A percentile compares a stretch with the other conserved stretches of the same genome.
These are phyloP conservation scores for Hemileccinum rubropunctum DNA, from an alignment of 768 basidiomycete species.

Conservation along the genomic window DNA sequence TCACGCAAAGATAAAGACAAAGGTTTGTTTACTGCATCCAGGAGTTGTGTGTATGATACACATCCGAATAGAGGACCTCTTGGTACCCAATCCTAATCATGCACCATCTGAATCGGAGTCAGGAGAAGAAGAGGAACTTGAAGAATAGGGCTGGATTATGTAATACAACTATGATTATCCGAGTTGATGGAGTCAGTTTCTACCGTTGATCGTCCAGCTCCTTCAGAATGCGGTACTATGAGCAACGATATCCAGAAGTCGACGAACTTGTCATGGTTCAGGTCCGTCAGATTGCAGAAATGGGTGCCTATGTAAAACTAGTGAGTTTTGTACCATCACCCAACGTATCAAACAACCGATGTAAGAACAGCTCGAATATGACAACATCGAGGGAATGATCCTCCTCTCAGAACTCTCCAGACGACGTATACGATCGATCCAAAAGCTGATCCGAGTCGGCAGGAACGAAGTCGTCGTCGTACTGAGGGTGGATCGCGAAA, in stretches of 20 bases:
- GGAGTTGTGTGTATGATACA: not conserved
- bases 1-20: slow-evolving; percentile 44
- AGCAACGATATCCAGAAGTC: slow-evolving; percentile 91
- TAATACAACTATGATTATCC: slow-evolving; percentile 6
- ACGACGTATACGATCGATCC: slow-evolving; percentile 93
- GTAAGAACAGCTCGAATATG: slow-evolving; percentile 82
- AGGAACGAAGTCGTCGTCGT: slow-evolving; percentile 99
- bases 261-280: slow-evolving; percentile 99
- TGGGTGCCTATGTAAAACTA: slow-evolving; percentile 99
- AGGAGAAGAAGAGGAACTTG: slow-evolving; percentile 16
- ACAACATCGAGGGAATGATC: slow-evolving; percentile 99
- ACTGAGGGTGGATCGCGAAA: slow-evolving; percentile 97
- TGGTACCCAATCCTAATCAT: slow-evolving; percentile 72
- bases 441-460: slow-evolving; percentile 96
- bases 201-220: too few species aligned
- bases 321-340: slow-evolving; percentile 45
- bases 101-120: slow-evolving; percentile 5
- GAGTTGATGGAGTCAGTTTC: too few species aligned
- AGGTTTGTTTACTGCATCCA: slow-evolving; percentile 38
- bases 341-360: not conserved
- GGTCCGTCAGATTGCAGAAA: slow-evolving; percentile 98
- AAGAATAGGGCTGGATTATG: too few species aligned
- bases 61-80: slow-evolving; percentile 51
- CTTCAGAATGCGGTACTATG: slow-evolving; percentile 97
- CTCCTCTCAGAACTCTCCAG: slow-evolving; percentile 96